Percentiles rank a stretch among this genome's conserved stretches.
Conservation (phyloP, 2,329 filamentous ascomycete genomes). For the Lecanosticta acicola region DNA sequence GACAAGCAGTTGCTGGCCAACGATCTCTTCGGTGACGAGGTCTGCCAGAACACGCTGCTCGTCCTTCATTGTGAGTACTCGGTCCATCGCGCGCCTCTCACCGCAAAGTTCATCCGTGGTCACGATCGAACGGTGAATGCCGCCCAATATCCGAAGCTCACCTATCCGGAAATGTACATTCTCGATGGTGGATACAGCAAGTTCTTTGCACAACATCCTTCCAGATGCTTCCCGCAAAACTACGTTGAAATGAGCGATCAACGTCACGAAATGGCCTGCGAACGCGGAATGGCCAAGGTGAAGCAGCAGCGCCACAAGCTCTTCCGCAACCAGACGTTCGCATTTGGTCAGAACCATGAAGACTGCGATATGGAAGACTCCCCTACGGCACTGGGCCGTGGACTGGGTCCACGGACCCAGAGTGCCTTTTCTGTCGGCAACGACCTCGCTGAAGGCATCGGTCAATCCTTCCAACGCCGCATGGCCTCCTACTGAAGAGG, state of each 20-base stretch:
- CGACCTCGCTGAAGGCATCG: conserved; percentile 29
- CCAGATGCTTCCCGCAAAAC: conserved; percentile 84
- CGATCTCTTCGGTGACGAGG: conserved; percentile 63
- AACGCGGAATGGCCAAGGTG: conserved; percentile 88
- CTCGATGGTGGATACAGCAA: conserved; percentile 92
- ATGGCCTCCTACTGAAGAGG: conserved; percentile 35
- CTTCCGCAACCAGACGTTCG: conserved; percentile 84
- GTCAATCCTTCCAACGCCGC: conserved; percentile 29
- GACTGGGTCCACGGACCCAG: conserved; percentile 25
- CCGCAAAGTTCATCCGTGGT: conserved; percentile 88
- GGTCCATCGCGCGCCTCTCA: conserved; percentile 88
- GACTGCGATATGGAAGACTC: conserved; percentile 55
- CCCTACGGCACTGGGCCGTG: conserved; percentile 46
- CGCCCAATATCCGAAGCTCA: conserved; percentile 78
- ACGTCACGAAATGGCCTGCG: conserved; percentile 86
- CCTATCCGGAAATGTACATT: conserved; percentile 97
- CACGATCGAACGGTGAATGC: conserved; percentile 81
- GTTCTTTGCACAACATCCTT: conserved; percentile 75
- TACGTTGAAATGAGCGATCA: conserved; percentile 96
- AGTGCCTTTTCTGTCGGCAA: conserved; percentile 29
- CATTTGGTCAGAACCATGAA: conserved; percentile 69
- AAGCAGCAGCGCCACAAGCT: conserved; percentile 85
- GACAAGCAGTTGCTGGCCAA: conserved; percentile 82
- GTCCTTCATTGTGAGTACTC: conserved; percentile 99
- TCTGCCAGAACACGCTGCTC: conserved; percentile 66